These are phyloP conservation scores for Protomyces inundatus DNA, from an alignment of 1,139 yeast species.

Conservation along the genomic window DNA sequence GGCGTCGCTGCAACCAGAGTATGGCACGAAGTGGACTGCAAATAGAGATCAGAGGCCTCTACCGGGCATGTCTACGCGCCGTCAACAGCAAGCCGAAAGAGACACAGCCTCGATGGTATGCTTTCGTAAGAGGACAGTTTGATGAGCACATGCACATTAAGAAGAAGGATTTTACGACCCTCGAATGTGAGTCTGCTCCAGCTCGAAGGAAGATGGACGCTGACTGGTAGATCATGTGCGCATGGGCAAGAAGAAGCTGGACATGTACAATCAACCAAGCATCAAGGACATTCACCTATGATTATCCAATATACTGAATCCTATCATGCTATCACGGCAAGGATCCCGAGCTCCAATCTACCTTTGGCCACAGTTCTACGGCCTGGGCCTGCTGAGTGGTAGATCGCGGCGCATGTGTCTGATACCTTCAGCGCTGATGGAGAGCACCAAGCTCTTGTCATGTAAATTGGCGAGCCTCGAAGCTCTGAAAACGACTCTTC, in stretches of 20 bases:
- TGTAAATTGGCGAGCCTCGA: too few relatives aligned
- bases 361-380: too few relatives aligned
- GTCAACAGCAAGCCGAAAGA: slow-evolving; percentile 37
- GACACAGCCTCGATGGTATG: slow-evolving; percentile 36
- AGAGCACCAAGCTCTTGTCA: too few relatives aligned
- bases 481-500: too few relatives aligned
- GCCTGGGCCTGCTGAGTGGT: too few relatives aligned
- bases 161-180: slow-evolving; percentile 74
- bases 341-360: too few relatives aligned
- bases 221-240: slow-evolving; percentile 51
- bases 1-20: background rate
- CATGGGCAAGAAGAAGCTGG: slow-evolving; percentile 64
- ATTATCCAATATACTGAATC: background rate
- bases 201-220: background rate
- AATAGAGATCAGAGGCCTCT: slow-evolving; percentile 36
- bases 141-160: slow-evolving; percentile 52
- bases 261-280: slow-evolving; percentile 54
- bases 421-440: too few relatives aligned
- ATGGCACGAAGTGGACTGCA: slow-evolving; percentile 17
- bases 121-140: slow-evolving; percentile 55
- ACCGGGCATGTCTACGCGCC: slow-evolving; percentile 40
- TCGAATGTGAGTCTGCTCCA: slow-evolving; percentile 48
- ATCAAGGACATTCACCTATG: slow-evolving; percentile 20
- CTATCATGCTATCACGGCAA: too few relatives aligned
- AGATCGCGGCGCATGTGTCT: too few relatives aligned